A percentile compares a stretch with the other conserved stretches of the same genome.
phyloP scores from a whole-genome alignment of 78 protist genomes.

The Dictyostelium purpureum region DNA sequence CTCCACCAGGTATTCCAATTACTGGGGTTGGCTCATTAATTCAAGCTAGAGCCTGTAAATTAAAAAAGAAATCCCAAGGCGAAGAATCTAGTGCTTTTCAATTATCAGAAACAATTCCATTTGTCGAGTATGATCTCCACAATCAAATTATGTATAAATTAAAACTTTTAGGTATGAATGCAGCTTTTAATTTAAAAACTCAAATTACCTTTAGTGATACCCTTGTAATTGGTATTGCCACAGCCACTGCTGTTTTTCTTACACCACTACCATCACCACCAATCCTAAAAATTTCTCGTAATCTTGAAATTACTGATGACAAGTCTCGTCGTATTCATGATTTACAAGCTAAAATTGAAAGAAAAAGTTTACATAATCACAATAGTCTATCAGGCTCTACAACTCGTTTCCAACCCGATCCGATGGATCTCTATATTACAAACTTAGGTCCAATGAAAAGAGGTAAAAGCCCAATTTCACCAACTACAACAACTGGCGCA shows the following conservation, averaged over 20 bases:
- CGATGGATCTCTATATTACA: slow-evolving; percentile 16
- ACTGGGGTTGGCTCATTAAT: slow-evolving; percentile 73
- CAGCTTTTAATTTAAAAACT: slow-evolving; percentile 82
- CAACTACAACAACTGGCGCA: not conserved
- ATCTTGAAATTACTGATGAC: slow-evolving; percentile 62
- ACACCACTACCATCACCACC: slow-evolving; percentile 82
- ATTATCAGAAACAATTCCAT: slow-evolving; percentile 86
- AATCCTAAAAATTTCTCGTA: slow-evolving; percentile 66
- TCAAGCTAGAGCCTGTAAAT: slow-evolving; percentile 75
- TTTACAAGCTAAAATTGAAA: slow-evolving; percentile 61
- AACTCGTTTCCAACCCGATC: slow-evolving; percentile 24
- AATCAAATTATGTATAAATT: slow-evolving; percentile 88
- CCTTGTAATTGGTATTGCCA: slow-evolving; percentile 79
- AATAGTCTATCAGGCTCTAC: not conserved
- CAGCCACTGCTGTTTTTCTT: slow-evolving; percentile 85
- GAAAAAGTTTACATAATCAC: slow-evolving; percentile 22
- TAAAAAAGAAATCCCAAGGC: slow-evolving; percentile 77
- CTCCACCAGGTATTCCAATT: slow-evolving; percentile 81
- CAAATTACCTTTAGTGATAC: slow-evolving; percentile 81
- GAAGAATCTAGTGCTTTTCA: slow-evolving; percentile 84
- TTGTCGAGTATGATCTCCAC: slow-evolving; percentile 92
- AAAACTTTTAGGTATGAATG: slow-evolving; percentile 87
- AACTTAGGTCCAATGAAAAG: not conserved
- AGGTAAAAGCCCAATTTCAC: not conserved
- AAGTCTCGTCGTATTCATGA: slow-evolving; percentile 33